A percentile compares a stretch with the other conserved stretches of the same genome.
Conservation (phyloP, 805 yeast species). For the Pichia scutulata region DNA sequence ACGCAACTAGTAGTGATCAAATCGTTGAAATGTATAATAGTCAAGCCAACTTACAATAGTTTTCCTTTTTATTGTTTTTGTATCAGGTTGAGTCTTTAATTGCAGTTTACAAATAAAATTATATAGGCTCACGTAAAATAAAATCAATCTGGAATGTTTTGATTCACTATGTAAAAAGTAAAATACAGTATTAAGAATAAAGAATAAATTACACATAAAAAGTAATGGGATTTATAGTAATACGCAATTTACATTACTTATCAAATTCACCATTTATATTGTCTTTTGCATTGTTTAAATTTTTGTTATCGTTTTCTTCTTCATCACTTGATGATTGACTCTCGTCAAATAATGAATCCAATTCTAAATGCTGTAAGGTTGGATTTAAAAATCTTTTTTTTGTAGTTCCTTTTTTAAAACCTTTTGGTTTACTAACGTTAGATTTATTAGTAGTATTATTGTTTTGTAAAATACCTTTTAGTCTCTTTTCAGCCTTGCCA, state of each 20-base stretch:
- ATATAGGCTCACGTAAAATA: too few relatives aligned
- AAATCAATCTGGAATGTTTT: too few relatives aligned
- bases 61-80: neutral
- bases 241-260: too few relatives aligned
- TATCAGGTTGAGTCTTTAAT: too few relatives aligned
- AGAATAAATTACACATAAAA: neutral
- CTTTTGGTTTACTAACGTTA: slow-evolving; percentile 6
- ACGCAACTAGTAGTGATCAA: slow-evolving; percentile 81
- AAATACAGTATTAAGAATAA: neutral
- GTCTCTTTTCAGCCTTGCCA: neutral
- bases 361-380: slow-evolving; percentile 13
- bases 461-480: neutral
- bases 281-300: too few relatives aligned
- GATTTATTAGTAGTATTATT: neutral
- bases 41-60: slow-evolving; percentile 40
- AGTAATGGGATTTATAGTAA: neutral
- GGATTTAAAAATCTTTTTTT: slow-evolving; percentile 12
- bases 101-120: too few relatives aligned
- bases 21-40: slow-evolving; percentile 76
- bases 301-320: neutral
- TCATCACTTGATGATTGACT: neutral
- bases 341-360: slow-evolving; percentile 9
- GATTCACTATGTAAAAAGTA: too few relatives aligned
- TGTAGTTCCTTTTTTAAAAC: neutral
- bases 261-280: neutral